Base-by-base conservation (phyloP, 2,329 filamentous ascomycete genomes). In the Trichoderma afroharzianum region DNA sequence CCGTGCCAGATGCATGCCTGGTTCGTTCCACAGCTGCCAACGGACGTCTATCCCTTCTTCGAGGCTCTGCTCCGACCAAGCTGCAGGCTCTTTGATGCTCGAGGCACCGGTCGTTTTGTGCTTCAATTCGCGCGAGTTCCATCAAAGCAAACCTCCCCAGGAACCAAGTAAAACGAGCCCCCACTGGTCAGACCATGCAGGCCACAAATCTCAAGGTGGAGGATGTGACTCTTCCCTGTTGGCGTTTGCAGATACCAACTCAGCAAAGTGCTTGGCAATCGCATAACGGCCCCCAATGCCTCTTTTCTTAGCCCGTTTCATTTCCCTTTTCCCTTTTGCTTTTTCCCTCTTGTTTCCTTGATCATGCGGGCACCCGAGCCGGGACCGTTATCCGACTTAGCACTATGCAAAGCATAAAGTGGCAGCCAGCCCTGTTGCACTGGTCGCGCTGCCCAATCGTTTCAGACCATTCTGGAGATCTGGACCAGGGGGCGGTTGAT, bases 381-480 rank as follows among this genome's bases (percentile, higher is more conserved):
- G 28, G 61, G n/a, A 36, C 68, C 59, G 15, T 26, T 50, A 70
- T 57, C 50, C 68, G 68, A 30, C 55, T 57, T 57, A 66, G 68
- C 55, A 58, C 47, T 24, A 57, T 66, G 68, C 59, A 66, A 57
- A 70, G 61, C 66, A 69, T 69, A 53, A 62, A 53, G 66, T 69
- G 18, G 36, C 66, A 53, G 57, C 24, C 28, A 69, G 66, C 66
- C 66, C 66, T 69, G 66, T 69, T 69, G 57, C 66, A 62, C 57
- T 32, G 39, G 57, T 36, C 30, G 66, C 30, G 39, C 59, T 24
- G 55, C 57, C 66, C 66, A 69, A 69, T 69, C 66, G 66, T 69
- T 62, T 69, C 66, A 53, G 57, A 15, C 66, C 53, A 32, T 62
- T 53, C 43, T 62, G 28, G 28, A 69, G 66, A 69, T 69, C 66